Evolutionary conservation across 768 basidiomycete species (phyloP).

Genomic region (Lactarius indigo): DNA sequence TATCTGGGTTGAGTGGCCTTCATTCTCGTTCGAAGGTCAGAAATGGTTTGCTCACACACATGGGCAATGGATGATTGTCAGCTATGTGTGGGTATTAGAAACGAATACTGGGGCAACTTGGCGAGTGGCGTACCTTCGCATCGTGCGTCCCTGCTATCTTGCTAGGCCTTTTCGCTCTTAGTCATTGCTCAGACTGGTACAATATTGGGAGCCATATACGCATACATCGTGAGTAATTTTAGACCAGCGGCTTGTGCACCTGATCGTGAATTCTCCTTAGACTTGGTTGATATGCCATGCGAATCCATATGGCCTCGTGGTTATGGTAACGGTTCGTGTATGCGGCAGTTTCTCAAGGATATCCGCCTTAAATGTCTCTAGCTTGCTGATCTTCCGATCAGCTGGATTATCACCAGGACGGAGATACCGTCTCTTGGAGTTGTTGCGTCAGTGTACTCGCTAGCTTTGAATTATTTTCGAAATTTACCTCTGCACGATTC

Average conservation of each 20-base stretch:
- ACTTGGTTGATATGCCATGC: constrained; percentile 37
- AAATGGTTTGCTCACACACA: constrained; percentile 38
- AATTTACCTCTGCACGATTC: constrained; percentile 2
- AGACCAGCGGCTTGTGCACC: neutral
- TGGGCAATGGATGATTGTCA: constrained; percentile 51
- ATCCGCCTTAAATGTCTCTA: constrained; percentile 24
- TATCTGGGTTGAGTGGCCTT: neutral
- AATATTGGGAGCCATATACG: constrained; percentile 32
- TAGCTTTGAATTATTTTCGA: neutral
- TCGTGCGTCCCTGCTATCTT: constrained; percentile 32
- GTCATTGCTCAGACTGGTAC: constrained; percentile 31
- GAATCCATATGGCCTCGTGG: constrained; percentile 43
- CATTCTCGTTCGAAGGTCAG: constrained; percentile 29
- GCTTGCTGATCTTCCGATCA: constrained; percentile 44
- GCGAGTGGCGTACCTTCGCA: constrained; percentile 43
- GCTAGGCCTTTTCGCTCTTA: neutral
- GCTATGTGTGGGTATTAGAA: constrained; percentile 49
- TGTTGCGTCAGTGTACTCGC: constrained; percentile 38
- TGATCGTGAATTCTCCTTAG: constrained; percentile 27
- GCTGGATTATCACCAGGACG: constrained; percentile 42
- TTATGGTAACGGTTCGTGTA: constrained; percentile 36
- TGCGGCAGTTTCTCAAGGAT: neutral
- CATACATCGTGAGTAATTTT: constrained; percentile 33
- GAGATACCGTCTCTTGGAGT: constrained; percentile 40
- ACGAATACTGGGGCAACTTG: constrained; percentile 52